phyloP scores from a whole-genome alignment of 2,329 filamentous ascomycete genomes.

The Teratosphaeria epicoccoides region DNA sequence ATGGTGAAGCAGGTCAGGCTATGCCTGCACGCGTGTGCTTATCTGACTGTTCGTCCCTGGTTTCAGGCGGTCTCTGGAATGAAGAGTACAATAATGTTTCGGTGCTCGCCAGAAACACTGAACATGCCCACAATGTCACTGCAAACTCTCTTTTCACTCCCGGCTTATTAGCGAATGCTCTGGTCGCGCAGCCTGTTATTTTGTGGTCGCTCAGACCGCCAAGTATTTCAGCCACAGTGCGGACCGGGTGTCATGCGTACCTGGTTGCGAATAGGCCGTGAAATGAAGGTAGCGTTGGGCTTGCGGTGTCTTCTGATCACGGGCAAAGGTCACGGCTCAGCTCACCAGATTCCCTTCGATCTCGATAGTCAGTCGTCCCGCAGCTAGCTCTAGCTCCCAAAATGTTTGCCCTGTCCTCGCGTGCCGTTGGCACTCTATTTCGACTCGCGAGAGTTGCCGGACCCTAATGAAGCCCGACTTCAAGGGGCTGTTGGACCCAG shows the following conservation, averaged over 20 bases:
- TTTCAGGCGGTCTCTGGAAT: neutral
- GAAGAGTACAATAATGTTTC: too few species aligned
- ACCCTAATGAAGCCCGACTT: neutral
- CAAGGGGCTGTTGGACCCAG: neutral
- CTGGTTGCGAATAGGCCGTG: neutral
- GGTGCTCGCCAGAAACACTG: neutral
- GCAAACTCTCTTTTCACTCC: neutral
- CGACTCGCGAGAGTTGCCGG: neutral
- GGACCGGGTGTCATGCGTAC: neutral
- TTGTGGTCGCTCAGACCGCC: neutral
- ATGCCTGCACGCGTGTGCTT: neutral
- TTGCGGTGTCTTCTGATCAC: neutral
- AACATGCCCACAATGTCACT: neutral
- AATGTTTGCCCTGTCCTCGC: neutral
- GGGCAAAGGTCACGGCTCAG: neutral
- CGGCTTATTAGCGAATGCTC: neutral
- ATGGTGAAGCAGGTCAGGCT: neutral
- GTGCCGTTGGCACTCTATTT: neutral
- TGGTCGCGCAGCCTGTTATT: neutral
- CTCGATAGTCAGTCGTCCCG: neutral
- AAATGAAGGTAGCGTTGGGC: neutral
- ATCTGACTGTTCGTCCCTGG: neutral
- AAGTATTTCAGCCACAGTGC: neutral
- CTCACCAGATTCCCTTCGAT: neutral
- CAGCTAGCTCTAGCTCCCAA: neutral